Conservation (phyloP, 225 moss, liverwort and hornwort genomes). For the Marchantia paleacea region DNA sequence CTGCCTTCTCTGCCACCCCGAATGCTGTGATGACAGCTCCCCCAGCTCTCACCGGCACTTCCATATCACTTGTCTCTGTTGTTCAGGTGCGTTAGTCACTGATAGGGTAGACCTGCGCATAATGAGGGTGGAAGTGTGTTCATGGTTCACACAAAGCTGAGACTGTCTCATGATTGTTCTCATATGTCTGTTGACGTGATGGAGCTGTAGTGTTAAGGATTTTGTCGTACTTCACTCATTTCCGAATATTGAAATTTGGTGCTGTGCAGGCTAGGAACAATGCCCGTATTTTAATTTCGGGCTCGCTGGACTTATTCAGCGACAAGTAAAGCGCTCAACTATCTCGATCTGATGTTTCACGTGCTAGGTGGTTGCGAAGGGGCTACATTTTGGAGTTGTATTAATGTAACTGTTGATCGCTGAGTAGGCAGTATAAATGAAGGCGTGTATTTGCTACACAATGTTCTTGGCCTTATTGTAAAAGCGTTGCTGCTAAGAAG, state of each 20-base stretch:
- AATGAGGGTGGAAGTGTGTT: too few relatives aligned
- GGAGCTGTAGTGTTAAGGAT: too few relatives aligned
- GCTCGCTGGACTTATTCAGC: conserved; percentile 91
- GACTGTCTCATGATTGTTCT: too few relatives aligned
- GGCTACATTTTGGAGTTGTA: background rate
- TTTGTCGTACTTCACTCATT: too few relatives aligned
- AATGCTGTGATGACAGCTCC: conserved; percentile 58
- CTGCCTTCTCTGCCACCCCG: conserved; percentile 76
- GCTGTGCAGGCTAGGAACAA: conserved; percentile 78
- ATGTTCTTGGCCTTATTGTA: background rate
- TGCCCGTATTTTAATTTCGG: conserved; percentile 84
- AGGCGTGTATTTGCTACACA: background rate
- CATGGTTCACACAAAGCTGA: too few relatives aligned
- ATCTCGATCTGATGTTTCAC: background rate
- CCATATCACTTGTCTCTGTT: conserved; percentile 73
- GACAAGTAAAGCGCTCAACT: conserved; percentile 54
- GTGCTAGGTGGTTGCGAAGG: background rate
- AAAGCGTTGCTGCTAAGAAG: background rate
- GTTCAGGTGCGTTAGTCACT: conserved; percentile 53
- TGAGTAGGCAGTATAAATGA: background rate
- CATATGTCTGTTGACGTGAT: too few relatives aligned
- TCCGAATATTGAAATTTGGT: too few relatives aligned
- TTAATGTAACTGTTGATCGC: background rate
- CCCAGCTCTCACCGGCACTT: conserved; percentile 71
- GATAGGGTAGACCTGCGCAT: too few relatives aligned